Conservation (phyloP, 2,329 filamentous ascomycete genomes). For the Saccharata proteae region DNA sequence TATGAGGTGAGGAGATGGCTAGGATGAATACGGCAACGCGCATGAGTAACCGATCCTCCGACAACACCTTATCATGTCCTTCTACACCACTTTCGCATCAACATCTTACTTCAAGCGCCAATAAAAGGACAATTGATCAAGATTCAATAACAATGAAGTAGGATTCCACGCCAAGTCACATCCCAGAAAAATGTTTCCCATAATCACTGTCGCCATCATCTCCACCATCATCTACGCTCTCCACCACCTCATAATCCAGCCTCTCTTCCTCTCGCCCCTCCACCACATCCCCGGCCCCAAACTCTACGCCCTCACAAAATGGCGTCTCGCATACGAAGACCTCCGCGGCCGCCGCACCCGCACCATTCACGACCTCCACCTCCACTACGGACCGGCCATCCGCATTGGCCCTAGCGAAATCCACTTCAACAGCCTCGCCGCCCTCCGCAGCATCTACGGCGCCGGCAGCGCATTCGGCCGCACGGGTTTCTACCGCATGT, state of each 20-base stretch:
- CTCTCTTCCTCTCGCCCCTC: conserved; percentile 1
- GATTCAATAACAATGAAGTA: no score
- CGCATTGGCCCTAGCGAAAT: conserved; percentile 38
- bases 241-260: background rate
- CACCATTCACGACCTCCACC: conserved; percentile 31
- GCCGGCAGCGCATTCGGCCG: conserved; percentile 40
- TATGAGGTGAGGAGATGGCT: no score
- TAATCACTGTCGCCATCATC: background rate
- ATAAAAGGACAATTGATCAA: no score
- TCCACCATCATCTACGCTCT: background rate
- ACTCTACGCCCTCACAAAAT: conserved; percentile 30
- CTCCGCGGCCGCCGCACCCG: conserved; percentile 32
- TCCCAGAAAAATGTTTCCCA: no score
- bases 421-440: conserved; percentile 31
- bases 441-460: conserved; percentile 42
- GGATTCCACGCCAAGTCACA: no score
- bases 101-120: no score
- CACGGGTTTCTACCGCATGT: conserved; percentile 43
- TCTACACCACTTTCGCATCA: no score
- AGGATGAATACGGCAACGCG: no score
- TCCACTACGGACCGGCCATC: conserved; percentile 34
- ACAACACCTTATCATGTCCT: no score
- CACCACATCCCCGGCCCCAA: conserved; percentile 25
- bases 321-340: conserved; percentile 35
- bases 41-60: no score